A percentile compares a stretch with the other conserved stretches of the same genome.
Evolutionary conservation across 1,139 yeast species (phyloP).

Genomic region (Lipomyces yarrowii): DNA sequence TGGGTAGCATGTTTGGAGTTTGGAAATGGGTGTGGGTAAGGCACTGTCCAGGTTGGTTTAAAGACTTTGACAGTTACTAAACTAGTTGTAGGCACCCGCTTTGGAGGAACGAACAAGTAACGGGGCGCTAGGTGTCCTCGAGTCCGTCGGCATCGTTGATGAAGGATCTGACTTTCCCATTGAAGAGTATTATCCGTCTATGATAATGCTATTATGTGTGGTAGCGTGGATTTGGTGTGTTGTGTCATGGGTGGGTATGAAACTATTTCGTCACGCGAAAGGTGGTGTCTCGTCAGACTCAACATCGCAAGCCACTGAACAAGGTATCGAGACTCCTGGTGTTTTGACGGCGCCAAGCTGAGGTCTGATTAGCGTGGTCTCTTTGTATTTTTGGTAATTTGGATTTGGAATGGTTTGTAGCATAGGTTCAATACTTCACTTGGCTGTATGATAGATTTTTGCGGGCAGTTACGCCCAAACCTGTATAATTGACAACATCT

Average conservation of each 20-base stretch:
- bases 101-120: not conserved
- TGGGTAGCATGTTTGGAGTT: constrained; percentile 38
- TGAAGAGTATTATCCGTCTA: constrained; percentile 52
- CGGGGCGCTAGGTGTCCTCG: not conserved
- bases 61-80: not conserved
- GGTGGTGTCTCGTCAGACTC: constrained; percentile 45
- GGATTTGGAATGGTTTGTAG: not conserved
- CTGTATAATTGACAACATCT: not conserved
- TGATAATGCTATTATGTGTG: constrained; percentile 52
- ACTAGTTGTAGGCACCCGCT: not conserved
- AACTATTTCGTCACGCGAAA: constrained; percentile 72
- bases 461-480: not conserved
- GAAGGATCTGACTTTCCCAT: constrained; percentile 45
- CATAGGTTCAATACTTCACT: not conserved
- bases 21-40: constrained; percentile 33
- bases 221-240: constrained; percentile 78
- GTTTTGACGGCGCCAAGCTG: not conserved
- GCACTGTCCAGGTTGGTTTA: not conserved
- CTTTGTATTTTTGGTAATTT: not conserved
- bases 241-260: constrained; percentile 75
- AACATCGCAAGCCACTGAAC: not conserved
- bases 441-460: not conserved
- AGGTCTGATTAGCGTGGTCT: not conserved
- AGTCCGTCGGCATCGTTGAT: constrained; percentile 35
- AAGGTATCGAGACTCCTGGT: not conserved